These are phyloP conservation scores for Scheffersomyces illinoinensis DNA, from an alignment of 1,139 yeast species.

Conservation along the genomic window DNA sequence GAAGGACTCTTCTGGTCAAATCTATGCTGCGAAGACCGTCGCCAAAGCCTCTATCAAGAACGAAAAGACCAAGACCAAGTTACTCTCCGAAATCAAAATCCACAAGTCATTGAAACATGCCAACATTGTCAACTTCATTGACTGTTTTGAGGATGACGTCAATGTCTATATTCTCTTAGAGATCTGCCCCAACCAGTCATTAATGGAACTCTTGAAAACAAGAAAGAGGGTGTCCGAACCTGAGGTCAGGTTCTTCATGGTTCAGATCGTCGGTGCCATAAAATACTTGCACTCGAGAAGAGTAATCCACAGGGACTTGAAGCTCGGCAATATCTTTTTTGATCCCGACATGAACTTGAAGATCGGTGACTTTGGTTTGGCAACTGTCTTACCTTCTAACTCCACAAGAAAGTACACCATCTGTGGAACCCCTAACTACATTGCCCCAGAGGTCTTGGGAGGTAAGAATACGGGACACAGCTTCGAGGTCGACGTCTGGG, in stretches of 20 bases:
- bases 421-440: slow-evolving; percentile 97
- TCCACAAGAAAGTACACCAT: slow-evolving; percentile 85
- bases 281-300: slow-evolving; percentile 88
- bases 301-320: slow-evolving; percentile 94
- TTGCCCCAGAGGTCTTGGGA: slow-evolving; percentile 94
- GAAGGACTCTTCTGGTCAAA: slow-evolving; percentile 82
- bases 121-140: slow-evolving; percentile 86
- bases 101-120: slow-evolving; percentile 90
- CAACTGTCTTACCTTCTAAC: slow-evolving; percentile 72
- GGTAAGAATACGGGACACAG: slow-evolving; percentile 90
- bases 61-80: slow-evolving; percentile 87
- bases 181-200: slow-evolving; percentile 89
- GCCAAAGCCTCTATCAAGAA: slow-evolving; percentile 92
- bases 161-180: slow-evolving; percentile 92
- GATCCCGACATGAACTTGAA: slow-evolving; percentile 91
- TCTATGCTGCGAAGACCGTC: slow-evolving; percentile 95
- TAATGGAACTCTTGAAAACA: slow-evolving; percentile 87
- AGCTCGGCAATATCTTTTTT: slow-evolving; percentile 90
- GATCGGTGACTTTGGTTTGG: slow-evolving; percentile 96
- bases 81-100: slow-evolving; percentile 89
- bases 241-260: slow-evolving; percentile 87
- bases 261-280: slow-evolving; percentile 92
- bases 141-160: slow-evolving; percentile 92
- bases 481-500: slow-evolving; percentile 95
- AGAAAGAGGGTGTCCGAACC: slow-evolving; percentile 86